Evolutionary conservation across 225 moss, liverwort and hornwort species (phyloP).

Genomic region (Polytrichum formosum): DNA sequence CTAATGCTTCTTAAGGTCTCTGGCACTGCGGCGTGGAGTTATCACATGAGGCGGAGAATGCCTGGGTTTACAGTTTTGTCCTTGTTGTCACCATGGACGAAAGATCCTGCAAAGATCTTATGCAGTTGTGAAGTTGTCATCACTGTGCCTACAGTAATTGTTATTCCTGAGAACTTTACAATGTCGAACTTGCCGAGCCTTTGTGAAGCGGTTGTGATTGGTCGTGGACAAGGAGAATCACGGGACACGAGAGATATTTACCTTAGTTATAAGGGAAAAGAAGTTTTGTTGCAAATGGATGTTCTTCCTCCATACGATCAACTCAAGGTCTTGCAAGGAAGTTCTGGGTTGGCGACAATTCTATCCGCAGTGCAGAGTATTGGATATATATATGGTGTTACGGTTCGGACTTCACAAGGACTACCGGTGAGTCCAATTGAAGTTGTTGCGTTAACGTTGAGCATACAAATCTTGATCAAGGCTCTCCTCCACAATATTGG

Average conservation of each 20-base stretch:
- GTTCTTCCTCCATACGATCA: neutral
- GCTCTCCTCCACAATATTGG: too few species aligned
- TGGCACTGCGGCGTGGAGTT: neutral
- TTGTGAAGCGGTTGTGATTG: neutral
- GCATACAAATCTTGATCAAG: too few species aligned
- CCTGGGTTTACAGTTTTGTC: too few species aligned
- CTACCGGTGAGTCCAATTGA: too few species aligned
- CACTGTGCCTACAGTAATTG: neutral
- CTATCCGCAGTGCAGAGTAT: neutral
- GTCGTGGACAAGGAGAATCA: neutral
- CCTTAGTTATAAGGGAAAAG: neutral
- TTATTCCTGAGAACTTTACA: accelerated
- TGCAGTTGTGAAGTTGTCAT: neutral
- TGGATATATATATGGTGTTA: neutral
- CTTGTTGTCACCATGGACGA: neutral
- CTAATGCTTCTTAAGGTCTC: accelerated
- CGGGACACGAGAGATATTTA: neutral
- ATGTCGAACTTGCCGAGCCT: neutral
- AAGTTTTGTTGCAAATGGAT: neutral
- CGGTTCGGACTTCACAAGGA: too few species aligned
- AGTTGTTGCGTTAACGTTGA: too few species aligned
- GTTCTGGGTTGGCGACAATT: neutral
- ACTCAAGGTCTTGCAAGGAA: neutral
- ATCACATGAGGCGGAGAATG: neutral
- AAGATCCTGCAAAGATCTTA: too few species aligned